A percentile compares a stretch with the other conserved stretches of the same genome.
phyloP scores from a whole-genome alignment of 768 basidiomycete genomes.

The Tulasnella sp. region DNA sequence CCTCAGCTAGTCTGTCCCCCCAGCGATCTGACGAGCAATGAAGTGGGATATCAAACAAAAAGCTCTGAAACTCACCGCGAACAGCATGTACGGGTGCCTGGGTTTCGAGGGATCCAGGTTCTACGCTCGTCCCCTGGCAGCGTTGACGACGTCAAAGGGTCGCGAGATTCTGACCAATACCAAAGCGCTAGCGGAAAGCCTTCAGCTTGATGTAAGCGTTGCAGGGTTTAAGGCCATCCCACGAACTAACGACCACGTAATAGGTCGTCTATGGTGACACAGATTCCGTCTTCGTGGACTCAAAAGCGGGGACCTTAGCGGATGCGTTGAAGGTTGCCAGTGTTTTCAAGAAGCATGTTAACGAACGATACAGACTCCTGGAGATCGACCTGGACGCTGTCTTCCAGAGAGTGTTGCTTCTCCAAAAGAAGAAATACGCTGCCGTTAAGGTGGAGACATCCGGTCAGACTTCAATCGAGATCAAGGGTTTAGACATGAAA shows the following conservation, averaged over 20 bases:
- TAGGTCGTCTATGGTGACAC: conserved; percentile 99
- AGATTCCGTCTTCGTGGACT: conserved; percentile 98
- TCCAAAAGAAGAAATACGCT: conserved; percentile 99
- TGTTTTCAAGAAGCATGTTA: conserved; percentile 92
- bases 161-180: conserved; percentile 95
- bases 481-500: conserved; percentile 99
- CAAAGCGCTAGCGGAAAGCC: conserved; percentile 82
- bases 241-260: not conserved
- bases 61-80: conserved; percentile 95
- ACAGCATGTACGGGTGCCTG: conserved; percentile 99
- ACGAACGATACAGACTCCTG: conserved; percentile 89
- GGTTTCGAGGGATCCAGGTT: conserved; percentile 97
- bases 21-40: not conserved
- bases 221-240: not conserved
- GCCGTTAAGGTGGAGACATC: conserved; percentile 91
- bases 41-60: conserved; percentile 97
- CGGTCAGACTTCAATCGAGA: conserved; percentile 69
- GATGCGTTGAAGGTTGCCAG: conserved; percentile 89
- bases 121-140: conserved; percentile 94
- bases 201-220: conserved; percentile 78
- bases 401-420: conserved; percentile 83
- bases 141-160: conserved; percentile 95
- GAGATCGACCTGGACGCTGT: conserved; percentile 96
- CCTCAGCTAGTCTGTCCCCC: not conserved
- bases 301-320: conserved; percentile 80